Evolutionary conservation across 306 rosid genomes (phyloP).

Genomic region (Prunus persica): Prunus_persica_NCBIv2 NC_034010.1:29539001-29539500

Average conservation of each 20-base stretch:
- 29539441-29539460: slow-evolving; percentile 50
- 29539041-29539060: not conserved
- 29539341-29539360: slow-evolving; percentile 64
- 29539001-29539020: not conserved
- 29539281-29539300: slow-evolving; percentile 75
- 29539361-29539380: slow-evolving; percentile 48
- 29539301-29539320: slow-evolving; percentile 82
- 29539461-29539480: slow-evolving; percentile 59
- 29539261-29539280: slow-evolving; percentile 79
- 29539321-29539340: slow-evolving; percentile 82
- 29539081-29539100: not conserved
- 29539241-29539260: slow-evolving; percentile 87
- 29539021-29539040: no score
- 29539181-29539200: slow-evolving; percentile 81
- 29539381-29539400: slow-evolving; percentile 56
- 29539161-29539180: slow-evolving; percentile 59
- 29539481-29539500: slow-evolving; percentile 63
- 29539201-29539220: slow-evolving; percentile 78
- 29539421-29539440: slow-evolving; percentile 63
- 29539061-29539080: not conserved
- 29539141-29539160: slow-evolving; percentile 2
- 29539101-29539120: not conserved
- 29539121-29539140: not conserved
- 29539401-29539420: slow-evolving; percentile 47
- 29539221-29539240: slow-evolving; percentile 61